Percentiles rank a stretch among this genome's conserved stretches.
phyloP scores from a whole-genome alignment of 495 filamentous ascomycete species.

The Penicillium goetzii region DNA sequence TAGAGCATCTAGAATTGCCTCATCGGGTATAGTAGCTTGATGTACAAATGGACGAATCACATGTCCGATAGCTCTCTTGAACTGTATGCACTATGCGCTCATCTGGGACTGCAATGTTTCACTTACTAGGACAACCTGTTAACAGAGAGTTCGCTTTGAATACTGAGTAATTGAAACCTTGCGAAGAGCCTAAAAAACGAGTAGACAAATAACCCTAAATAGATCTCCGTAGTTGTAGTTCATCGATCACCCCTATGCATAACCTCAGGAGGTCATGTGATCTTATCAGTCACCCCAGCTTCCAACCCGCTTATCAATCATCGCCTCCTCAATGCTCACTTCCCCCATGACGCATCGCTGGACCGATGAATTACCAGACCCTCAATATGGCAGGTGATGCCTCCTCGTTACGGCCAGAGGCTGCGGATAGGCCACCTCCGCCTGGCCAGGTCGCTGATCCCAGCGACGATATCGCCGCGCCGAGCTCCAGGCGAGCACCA shows the following conservation, averaged over 20 bases:
- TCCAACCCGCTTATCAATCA: conserved; percentile 19
- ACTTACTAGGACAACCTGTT: not conserved
- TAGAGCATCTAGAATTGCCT: not conserved
- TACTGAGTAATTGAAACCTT: not conserved
- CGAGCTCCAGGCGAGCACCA: conserved; percentile 13
- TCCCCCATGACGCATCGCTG: conserved; percentile 20
- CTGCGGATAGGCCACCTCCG: conserved; percentile 16
- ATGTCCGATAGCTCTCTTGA: not conserved
- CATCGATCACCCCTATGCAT: not conserved
- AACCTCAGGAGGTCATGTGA: conserved; percentile 28
- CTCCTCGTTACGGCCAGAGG: conserved; percentile 16
- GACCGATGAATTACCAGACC: conserved; percentile 45
- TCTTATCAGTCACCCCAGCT: conserved; percentile 25
- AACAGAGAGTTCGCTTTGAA: not conserved
- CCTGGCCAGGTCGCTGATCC: conserved; percentile 9
- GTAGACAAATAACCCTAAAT: not conserved
- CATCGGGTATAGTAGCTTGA: not conserved
- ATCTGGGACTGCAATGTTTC: not conserved
- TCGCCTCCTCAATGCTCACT: conserved; percentile 3
- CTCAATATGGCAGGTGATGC: conserved; percentile 40
- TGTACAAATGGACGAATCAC: not conserved
- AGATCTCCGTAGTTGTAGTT: too few relatives aligned
- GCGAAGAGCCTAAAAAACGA: not conserved
- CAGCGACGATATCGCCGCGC: conserved; percentile 2
- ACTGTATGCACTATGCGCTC: not conserved